Evolutionary conservation across 495 filamentous ascomycete genomes (phyloP).

Genomic region (Penicillium turbatum): DNA sequence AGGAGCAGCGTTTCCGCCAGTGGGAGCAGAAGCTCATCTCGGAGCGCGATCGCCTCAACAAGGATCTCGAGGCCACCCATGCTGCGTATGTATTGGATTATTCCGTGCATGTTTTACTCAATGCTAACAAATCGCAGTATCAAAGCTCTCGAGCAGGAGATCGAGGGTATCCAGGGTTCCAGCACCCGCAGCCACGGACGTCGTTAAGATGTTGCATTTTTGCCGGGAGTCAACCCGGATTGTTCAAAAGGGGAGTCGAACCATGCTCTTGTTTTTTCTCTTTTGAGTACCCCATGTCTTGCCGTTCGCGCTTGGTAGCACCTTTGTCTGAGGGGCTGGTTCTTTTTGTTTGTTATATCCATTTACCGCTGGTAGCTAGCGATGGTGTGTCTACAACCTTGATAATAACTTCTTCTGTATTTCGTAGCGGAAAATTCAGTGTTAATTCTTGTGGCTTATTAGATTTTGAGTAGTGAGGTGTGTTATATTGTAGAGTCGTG

Average conservation of each 20-base stretch:
- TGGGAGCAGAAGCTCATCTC: slow-evolving; percentile 99
- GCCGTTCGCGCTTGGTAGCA: slow-evolving; percentile 27
- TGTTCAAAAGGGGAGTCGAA: slow-evolving; percentile 33
- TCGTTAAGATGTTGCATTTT: slow-evolving; percentile 56
- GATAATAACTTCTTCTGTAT: slow-evolving; percentile 47
- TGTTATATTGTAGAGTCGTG: background rate
- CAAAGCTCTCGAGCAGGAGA: slow-evolving; percentile 89
- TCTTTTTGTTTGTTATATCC: slow-evolving; percentile 36
- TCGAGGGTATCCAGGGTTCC: slow-evolving; percentile 90
- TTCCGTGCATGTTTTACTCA: background rate
- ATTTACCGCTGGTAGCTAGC: slow-evolving; percentile 47
- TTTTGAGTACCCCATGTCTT: slow-evolving; percentile 40
- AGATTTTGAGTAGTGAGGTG: background rate
- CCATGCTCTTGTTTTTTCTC: slow-evolving; percentile 35
- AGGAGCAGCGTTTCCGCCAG: slow-evolving; percentile 96
- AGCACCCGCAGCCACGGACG: slow-evolving; percentile 91
- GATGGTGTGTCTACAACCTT: slow-evolving; percentile 47
- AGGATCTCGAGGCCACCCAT: slow-evolving; percentile 95
- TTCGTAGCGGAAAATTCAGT: slow-evolving; percentile 37
- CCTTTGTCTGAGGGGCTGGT: slow-evolving; percentile 26
- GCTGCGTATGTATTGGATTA: slow-evolving; percentile 60
- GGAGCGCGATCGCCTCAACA: slow-evolving; percentile 97
- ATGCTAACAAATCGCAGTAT: slow-evolving; percentile 54
- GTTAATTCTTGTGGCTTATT: slow-evolving; percentile 17
- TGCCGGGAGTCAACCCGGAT: slow-evolving; percentile 21